Evolutionary conservation across 805 yeast genomes (phyloP).

Genomic region (Candida railenensis): DNA sequence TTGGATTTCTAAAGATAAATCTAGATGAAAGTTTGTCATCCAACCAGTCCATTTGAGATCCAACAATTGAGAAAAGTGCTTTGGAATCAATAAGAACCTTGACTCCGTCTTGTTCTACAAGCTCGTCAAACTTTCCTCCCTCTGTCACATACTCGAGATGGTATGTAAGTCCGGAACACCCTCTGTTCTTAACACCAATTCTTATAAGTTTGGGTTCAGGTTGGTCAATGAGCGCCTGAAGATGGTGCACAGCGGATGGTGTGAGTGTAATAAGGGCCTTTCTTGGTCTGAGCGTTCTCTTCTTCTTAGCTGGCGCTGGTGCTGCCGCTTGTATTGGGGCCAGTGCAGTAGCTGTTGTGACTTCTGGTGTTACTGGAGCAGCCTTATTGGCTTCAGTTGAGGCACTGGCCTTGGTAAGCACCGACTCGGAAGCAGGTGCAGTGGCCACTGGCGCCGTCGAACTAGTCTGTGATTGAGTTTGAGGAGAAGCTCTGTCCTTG

Average conservation of each 20-base stretch:
- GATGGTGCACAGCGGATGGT: constrained; percentile 71
- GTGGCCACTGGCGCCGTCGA: background rate
- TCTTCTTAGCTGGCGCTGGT: constrained; percentile 21
- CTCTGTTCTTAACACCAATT: constrained; percentile 92
- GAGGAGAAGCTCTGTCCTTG: constrained; percentile 2
- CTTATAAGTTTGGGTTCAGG: constrained; percentile 90
- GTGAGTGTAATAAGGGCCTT: constrained; percentile 86
- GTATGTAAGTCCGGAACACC: constrained; percentile 94
- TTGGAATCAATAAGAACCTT: constrained; percentile 92
- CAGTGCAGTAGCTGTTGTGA: constrained; percentile 6
- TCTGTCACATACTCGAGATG: constrained; percentile 84
- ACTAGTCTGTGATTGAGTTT: constrained; percentile 4
- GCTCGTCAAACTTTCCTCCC: constrained; percentile 95
- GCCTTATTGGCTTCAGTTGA: constrained; percentile 6
- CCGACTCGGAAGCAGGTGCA: too few relatives aligned
- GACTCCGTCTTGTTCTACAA: constrained; percentile 90
- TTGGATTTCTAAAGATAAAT: constrained; percentile 92
- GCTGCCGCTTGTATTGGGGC: constrained; percentile 6
- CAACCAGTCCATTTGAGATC: constrained; percentile 98
- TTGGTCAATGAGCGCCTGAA: constrained; percentile 62
- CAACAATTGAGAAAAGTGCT: constrained; percentile 92
- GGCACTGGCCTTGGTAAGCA: constrained; percentile 7
- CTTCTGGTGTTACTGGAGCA: constrained; percentile 7
- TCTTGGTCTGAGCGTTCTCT: constrained; percentile 78
- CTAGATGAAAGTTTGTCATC: constrained; percentile 88